Evolutionary conservation across 441 rosid genomes (phyloP).

Genomic region (Aleurites moluccanus): DNA sequence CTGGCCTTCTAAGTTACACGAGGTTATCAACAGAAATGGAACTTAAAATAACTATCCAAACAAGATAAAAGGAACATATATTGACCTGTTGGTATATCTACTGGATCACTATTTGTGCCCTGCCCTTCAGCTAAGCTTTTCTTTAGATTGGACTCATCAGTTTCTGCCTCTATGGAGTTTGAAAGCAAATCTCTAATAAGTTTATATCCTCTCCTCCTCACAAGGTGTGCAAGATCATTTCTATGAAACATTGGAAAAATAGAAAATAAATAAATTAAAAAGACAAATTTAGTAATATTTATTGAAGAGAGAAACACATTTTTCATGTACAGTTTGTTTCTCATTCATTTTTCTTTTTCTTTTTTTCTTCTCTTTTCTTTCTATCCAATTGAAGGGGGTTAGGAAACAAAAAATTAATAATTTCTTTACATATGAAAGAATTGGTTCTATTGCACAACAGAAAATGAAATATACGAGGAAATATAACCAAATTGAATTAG

Average conservation of each 20-base stretch:
- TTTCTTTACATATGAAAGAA: background rate
- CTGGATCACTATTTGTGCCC: conserved; percentile 15
- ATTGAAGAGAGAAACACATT: too few relatives aligned
- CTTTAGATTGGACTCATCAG: conserved; percentile 28
- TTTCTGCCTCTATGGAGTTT: conserved; percentile 33
- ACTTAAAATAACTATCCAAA: conserved; percentile 14
- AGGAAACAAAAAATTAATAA: background rate
- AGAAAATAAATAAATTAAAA: background rate
- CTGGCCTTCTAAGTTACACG: conserved; percentile 44
- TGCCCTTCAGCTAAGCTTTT: conserved; percentile 25
- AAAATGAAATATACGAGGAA: background rate
- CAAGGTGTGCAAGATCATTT: conserved; percentile 83
- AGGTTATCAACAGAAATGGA: conserved; percentile 26
- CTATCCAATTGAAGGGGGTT: background rate
- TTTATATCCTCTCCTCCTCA: conserved; percentile 87
- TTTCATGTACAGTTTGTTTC: too few relatives aligned
- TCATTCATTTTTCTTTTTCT: too few relatives aligned
- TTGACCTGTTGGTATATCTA: conserved; percentile 45
- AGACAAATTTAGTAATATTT: background rate
- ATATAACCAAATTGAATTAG: background rate
- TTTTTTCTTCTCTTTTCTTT: too few relatives aligned
- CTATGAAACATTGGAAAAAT: conserved; percentile 35
- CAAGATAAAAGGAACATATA: conserved; percentile 9
- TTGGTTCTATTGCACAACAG: background rate
- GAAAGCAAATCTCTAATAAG: conserved; percentile 58